Base-by-base conservation (phyloP, 306 rosid species). In the Hippophae tibetana region DNA sequence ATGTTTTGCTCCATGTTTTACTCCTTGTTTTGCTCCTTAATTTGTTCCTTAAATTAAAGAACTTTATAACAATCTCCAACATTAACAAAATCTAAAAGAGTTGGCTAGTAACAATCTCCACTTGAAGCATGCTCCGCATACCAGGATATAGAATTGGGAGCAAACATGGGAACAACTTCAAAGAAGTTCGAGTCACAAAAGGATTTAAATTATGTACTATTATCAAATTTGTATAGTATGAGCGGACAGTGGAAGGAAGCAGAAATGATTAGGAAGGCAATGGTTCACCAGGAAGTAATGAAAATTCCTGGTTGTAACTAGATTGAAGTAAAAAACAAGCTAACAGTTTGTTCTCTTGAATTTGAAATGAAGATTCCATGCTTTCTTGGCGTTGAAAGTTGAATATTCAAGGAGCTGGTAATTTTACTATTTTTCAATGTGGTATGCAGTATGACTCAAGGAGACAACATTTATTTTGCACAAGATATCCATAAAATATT, bases 221-320 rank as follows among this genome's bases (percentile, higher is more conserved):
- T 89, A 60, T 85, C 90, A 44, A 89, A 89, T 61, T 57, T 89
- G 74, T 89, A 83, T 65, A 71, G 86, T 60, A 74, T 86, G 4
- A 70, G 76, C 42, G 90, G 89, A 66, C 74, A 65, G 70, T 89
- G 97, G 95, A 76, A 77, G 71, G 86, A 86, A 72, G 95, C 97
- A 51, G 97, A 89, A 83, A 68, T 61, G 40, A 67, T 83, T 7
- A 58, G 97, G 72, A 78, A 79, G 77, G 78, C 74, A 51, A 85
- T 86, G 97, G 6, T 72, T 53, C 89, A 81, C 49, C 75, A 81
- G 68, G 83, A 90, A 18, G 79, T 83, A 68, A 86, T 79, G 84
- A 86, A 89, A 83, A 82, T 74, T 65, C 85, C 89, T 11, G 97
- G 97, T 45, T 77, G 90, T 75, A 85, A 89, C 77, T 85, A 90